Evolutionary conservation across 495 filamentous ascomycete genomes (phyloP), one percentile per base, ranked within the genome.

Genomic region (Annulohypoxylon stygium): DNA sequence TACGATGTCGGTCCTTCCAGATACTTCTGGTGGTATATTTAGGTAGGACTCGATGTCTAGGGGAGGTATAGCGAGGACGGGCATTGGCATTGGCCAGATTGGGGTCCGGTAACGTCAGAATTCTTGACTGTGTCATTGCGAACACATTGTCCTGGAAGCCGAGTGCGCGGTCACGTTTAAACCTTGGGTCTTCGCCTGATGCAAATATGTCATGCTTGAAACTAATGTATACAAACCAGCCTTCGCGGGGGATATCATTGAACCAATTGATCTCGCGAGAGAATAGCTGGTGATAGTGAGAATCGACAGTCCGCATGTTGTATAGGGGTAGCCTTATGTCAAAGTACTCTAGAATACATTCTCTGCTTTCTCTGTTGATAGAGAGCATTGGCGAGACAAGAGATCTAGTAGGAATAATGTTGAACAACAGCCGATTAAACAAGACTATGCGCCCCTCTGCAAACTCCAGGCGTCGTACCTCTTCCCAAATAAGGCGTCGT

Each of bases 401-500:
- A 14, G 37, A 55, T 25, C 47, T 64, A 39, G 41, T 50, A 14
- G 67, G 60, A 26, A 54, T 11, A 18, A 69, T 34, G 2, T 18
- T 2, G 20, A n/a, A 25, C 20, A 4, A 9, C 0, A 14, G 7
- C 7, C 12, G 10, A 25, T 20, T 36, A 1, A 70, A 14, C 1
- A 70, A 6, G 0, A 70, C 60, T n/a, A 70, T 30, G n/a, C 67
- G 67, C 25, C 50, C 20, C 16, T 59, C 33, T 1, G 50, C 18
- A 16, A 33, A 63, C 18, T 63, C 51, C 20, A 50, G 23, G 39
- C 45, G 41, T 1, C 64, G 25, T 39, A 50, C 50, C 12, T 41
- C 6, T n/a, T 70, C 9, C 67, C 67, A 70, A 39, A 70, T 41
- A 16, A 26, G 18, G 18, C 20, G 53, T 12, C 67, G 67, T n/a